phyloP scores from a whole-genome alignment of 1,139 yeast genomes.

The Blastobotrys indianensis region DNA sequence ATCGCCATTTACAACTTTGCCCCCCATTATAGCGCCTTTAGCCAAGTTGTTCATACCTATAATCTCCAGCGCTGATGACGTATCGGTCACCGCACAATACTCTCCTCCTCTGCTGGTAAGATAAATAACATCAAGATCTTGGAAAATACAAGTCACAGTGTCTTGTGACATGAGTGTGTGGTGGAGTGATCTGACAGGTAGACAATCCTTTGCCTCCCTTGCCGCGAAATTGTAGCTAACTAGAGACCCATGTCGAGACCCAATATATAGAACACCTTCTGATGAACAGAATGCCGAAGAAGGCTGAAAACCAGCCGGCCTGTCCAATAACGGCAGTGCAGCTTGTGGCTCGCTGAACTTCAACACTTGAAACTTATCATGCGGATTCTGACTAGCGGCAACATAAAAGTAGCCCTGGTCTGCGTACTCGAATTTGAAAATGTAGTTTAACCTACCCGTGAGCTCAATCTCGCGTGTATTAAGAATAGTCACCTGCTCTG shows the following conservation, averaged over 20 bases:
- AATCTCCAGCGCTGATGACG: slow-evolving; percentile 29
- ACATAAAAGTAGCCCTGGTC: slow-evolving; percentile 37
- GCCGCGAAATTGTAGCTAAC: slow-evolving; percentile 46
- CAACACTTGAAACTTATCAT: slow-evolving; percentile 48
- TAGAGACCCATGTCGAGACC: slow-evolving; percentile 66
- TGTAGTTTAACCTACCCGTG: slow-evolving; percentile 49
- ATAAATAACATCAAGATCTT: slow-evolving; percentile 9
- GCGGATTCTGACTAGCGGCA: slow-evolving; percentile 65
- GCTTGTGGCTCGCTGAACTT: slow-evolving; percentile 30
- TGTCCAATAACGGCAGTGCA: slow-evolving; percentile 15
- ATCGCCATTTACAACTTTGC: slow-evolving; percentile 45
- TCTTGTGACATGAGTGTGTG: slow-evolving; percentile 66
- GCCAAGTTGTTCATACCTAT: slow-evolving; percentile 59
- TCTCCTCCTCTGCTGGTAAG: slow-evolving; percentile 31
- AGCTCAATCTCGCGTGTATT: slow-evolving; percentile 18
- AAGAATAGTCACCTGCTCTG: slow-evolving; percentile 19
- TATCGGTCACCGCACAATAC: slow-evolving; percentile 12
- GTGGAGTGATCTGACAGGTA: slow-evolving; percentile 34
- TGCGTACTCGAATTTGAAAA: slow-evolving; percentile 36
- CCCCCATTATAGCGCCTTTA: slow-evolving; percentile 76
- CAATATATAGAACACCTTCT: slow-evolving; percentile 48
- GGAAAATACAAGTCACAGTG: slow-evolving; percentile 54
- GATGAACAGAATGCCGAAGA: slow-evolving; percentile 45
- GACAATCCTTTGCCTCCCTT: slow-evolving; percentile 19
- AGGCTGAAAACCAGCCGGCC: slow-evolving; percentile 46